phyloP scores from a whole-genome alignment of 192 early-diverging fungal genomes.

The Coemansia sp. region DNA sequence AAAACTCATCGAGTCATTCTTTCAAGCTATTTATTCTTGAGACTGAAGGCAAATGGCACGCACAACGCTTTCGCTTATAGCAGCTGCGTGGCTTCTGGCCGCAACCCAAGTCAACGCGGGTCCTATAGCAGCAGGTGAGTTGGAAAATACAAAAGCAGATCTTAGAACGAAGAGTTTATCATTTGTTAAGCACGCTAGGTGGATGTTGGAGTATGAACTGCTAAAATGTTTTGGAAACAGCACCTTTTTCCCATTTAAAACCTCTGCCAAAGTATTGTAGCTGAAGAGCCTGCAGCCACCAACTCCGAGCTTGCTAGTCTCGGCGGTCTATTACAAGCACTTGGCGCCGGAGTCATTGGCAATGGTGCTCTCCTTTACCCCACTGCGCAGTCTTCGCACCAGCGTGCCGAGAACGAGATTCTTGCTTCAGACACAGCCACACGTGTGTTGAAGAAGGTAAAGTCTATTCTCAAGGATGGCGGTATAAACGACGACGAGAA shows the following conservation, averaged over 20 bases:
- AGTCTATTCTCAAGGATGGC: constrained; percentile 51
- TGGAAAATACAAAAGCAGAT: neutral
- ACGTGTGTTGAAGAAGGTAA: constrained; percentile 49
- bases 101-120: constrained; percentile 36
- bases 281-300: constrained; percentile 22
- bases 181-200: too few relatives aligned
- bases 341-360: constrained; percentile 49
- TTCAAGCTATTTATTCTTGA: neutral
- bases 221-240: neutral
- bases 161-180: neutral
- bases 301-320: constrained; percentile 44
- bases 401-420: constrained; percentile 49
- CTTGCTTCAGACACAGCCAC: constrained; percentile 48
- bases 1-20: neutral
- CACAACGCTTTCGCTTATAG: constrained; percentile 41
- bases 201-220: too few relatives aligned
- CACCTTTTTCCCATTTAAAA: neutral
- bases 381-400: constrained; percentile 35
- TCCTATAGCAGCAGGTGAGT: constrained; percentile 47
- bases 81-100: constrained; percentile 50
- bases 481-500: constrained; percentile 45
- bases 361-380: constrained; percentile 49
- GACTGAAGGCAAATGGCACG: constrained; percentile 38
- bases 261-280: neutral
- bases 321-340: constrained; percentile 46